Evolutionary conservation across 2,329 filamentous ascomycete genomes (phyloP), one percentile per base, ranked within the genome.

Genomic region (Lasiodiplodia hormozganensis): DNA sequence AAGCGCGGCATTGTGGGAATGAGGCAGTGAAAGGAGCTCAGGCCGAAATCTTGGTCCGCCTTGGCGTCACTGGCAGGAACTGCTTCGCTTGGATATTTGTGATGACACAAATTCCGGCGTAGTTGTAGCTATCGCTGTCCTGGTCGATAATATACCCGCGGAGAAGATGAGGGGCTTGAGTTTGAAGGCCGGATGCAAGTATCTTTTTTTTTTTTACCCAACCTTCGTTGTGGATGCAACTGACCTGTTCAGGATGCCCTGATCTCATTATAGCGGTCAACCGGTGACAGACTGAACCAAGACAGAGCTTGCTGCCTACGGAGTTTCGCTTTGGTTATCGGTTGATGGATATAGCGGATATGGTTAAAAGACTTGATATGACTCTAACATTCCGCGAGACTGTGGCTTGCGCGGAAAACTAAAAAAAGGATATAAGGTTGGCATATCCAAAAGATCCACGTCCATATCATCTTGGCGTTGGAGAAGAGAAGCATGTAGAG

Each of bases 11-110:
- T 64, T 43, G 18, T 34, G 36, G 54, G 16, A n/a, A 16, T 23
- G n/a, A 25, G 58, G 16, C 28, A 34, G 21, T 10, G 31, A 8
- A 34, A n/a, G 58, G 36, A 11, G 43, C 43, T 47, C 34, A 14
- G 43, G 57, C 57, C 38, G 21, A 60, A n/a, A 23, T n/a, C 43
- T 38, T 31, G 31, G 60, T 31, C n/a, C 6, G 40, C 18, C 40
- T 36, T 31, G 60, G 60, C 40, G 60, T 60, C 18, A 28, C 12
- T 60, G 25, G 25, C n/a, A 36, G 28, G 60, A 31, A 47, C 43
- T 25, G 43, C 60, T 23, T 52, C 60, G 47, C 60, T 64, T 64
- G 60, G 60, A n/a, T 64, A 52, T 64, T 64, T 52, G 60, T 4
- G 28, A 64, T 64, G 14, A 25, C 10, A 52, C 43, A 52, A 52